Percentiles rank a stretch among this genome's conserved stretches.
Conservation (phyloP, 345 rosid genomes). For the Sisymbrium altissimum region DNA sequence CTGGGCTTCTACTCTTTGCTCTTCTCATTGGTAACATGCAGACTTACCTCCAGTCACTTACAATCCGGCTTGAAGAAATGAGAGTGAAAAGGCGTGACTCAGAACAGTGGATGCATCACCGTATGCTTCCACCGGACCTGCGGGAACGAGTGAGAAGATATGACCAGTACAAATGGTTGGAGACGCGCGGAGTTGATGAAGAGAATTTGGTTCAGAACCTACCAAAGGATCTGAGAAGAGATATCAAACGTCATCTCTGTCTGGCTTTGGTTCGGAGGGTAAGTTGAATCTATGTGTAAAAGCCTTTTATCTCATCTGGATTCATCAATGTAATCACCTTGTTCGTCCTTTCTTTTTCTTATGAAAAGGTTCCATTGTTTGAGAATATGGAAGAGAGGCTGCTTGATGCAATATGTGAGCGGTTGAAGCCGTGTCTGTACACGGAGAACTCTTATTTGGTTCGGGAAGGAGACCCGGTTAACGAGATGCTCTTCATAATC, state of each 20-base stretch:
- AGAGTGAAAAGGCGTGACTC: slow-evolving; percentile 96
- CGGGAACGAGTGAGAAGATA: slow-evolving; percentile 87
- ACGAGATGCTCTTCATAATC: slow-evolving; percentile 94
- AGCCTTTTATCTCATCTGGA: not conserved
- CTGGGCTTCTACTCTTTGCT: slow-evolving; percentile 93
- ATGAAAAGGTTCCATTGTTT: slow-evolving; percentile 75
- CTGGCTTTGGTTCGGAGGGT: slow-evolving; percentile 90
- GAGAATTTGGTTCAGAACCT: slow-evolving; percentile 80
- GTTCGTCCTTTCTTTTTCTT: not conserved
- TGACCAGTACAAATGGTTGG: slow-evolving; percentile 97
- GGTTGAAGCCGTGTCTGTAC: slow-evolving; percentile 79
- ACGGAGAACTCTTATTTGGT: slow-evolving; percentile 78
- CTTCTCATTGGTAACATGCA: slow-evolving; percentile 99
- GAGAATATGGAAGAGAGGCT: slow-evolving; percentile 93
- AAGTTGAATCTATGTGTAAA: slow-evolving; percentile 26
- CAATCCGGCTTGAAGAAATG: slow-evolving; percentile 97
- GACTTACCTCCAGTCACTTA: slow-evolving; percentile 97
- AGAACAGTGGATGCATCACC: slow-evolving; percentile 99
- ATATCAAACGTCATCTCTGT: slow-evolving; percentile 94
- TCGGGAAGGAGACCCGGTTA: slow-evolving; percentile 95
- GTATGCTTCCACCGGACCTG: slow-evolving; percentile 83
- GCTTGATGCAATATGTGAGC: slow-evolving; percentile 94
- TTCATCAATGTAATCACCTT: not conserved
- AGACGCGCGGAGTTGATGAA: slow-evolving; percentile 95
- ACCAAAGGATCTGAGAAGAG: slow-evolving; percentile 94